Evolutionary conservation across 495 filamentous ascomycete genomes (phyloP), one percentile per base, ranked within the genome.

Genomic region (Tuber brumale): DNA sequence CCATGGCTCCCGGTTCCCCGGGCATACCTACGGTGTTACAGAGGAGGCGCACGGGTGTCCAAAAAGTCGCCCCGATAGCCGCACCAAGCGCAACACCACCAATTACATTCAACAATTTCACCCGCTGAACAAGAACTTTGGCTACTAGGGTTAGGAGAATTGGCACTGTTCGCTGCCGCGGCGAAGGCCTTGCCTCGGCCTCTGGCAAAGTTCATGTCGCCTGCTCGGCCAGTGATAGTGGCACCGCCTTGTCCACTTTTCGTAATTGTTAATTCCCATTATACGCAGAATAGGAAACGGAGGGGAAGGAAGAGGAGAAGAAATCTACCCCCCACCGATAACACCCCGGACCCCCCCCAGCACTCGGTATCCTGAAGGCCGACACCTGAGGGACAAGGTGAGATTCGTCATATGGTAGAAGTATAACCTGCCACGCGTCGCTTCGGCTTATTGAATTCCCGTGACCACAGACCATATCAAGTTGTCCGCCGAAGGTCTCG

Each of bases 101-200:
- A 19, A 83, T 72, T 27, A 83, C 75, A 18, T 79, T 79, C 5
- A 8, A 71, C 82, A 14, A 83, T 80, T n/a, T 76, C 76, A 12
- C 81, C 81, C 5, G 76, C 77, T 61, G 57, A 14, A 39, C 72
- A 77, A 10, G 78, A 73, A 23, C 74, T 45, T 9, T 57, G 31
- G 43, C 18, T 69, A 73, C 72, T 31, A 4, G 27, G n/a, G 73
- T 7, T 31, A 12, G 35, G 35, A 21, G 41, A 23, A 5, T 31
- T 35, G 27, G 16, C 27, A 27, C 1, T n/a, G 57, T 75, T 57
- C 6, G 69, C 21, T 61, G 72, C 21, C 31, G 72, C 9, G 39
- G 43, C 46, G 70, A 80, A 80, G 72, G 79, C 39, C 3, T 27
- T 18, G 6, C 23, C 41, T 9, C 79, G 61, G 23, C 21, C 31